Evolutionary conservation across 139 green algal genomes (phyloP), one percentile per base, ranked within the genome.

Genomic region (Astrephomene gubernaculifera): DNA sequence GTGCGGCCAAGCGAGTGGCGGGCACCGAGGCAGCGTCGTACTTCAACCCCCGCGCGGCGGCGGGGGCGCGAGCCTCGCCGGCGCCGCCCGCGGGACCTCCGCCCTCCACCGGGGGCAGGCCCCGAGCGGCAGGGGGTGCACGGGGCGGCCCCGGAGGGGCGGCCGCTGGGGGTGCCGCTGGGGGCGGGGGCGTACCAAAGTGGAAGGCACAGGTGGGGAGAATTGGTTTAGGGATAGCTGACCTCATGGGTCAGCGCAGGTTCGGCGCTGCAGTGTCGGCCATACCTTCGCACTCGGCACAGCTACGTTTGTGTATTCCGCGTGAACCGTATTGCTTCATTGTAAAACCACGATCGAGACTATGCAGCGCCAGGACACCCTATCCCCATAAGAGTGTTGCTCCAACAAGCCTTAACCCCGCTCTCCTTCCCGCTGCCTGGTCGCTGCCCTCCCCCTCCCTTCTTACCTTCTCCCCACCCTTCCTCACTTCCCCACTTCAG

Each of bases 191-290:
- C 33, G 79, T n/a, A 17, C 87, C 87, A 14, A 85, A 81, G 25
- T 91, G 87, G 87, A 89, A 91, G 78, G 87, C 87, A 7, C 81
- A 90, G 86, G 86, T 90, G 72, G 0, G 75, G 65, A 12, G 2
- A 49, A 35, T 6, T 2, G 25, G 21, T 49, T 45, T n/a, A 8
- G 35, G 12, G 33, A n/a, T n/a, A n/a, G n/a, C n/a, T n/a, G n/a
- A n/a, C n/a, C n/a, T n/a, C n/a, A n/a, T n/a, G n/a, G n/a, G n/a
- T n/a, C n/a, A n/a, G n/a, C n/a, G n/a, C n/a, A n/a, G n/a, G n/a
- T n/a, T n/a, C n/a, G n/a, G n/a, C n/a, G n/a, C n/a, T n/a, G n/a
- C n/a, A n/a, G n/a, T n/a, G n/a, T n/a, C n/a, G n/a, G n/a, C n/a
- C n/a, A n/a, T n/a, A n/a, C n/a, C n/a, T n/a, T n/a, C n/a, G n/a